Base-by-base conservation (phyloP, 2,329 filamentous ascomycete genomes). In the Lachnellula hyalina region DNA sequence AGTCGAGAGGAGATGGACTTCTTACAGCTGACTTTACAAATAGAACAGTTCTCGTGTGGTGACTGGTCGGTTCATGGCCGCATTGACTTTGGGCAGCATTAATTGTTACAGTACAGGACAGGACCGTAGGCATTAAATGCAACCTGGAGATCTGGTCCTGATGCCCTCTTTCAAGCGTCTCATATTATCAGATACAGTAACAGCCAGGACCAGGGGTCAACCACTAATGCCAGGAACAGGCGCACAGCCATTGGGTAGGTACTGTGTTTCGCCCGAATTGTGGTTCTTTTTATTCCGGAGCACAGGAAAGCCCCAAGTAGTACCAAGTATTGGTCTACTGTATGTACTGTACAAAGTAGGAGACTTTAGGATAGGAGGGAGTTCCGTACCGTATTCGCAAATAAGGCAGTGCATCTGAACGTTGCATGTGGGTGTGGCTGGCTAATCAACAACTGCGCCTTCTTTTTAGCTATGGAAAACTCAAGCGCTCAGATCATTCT, bases 91-190 rank as follows among this genome's bases (percentile, higher is more conserved):
- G 47, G 28, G 32, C 44, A 25, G 36, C 19, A 44, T 47, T 47
- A 46, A 46, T 32, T 32, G 44, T 46, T 46, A 21, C 15, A 15
- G 25, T 28, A 28, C 25, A 28, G 25, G 5, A 28, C 25, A 28
- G 25, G 25, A 28, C 25, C 7, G 25, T 7, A 5, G 42, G 50
- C 50, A 52, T 52, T 52, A 52, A 52, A 47, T 52, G 50, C 7
- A 40, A 14, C 21, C 34, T 32, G 32, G 32, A 28, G 25, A 9
- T 8, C 25, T 9, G 42, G 32, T 21, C 15, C 42, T 47, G 51
- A 45, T 46, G n/a, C 25, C 25, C 25, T 28, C 25, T 28, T 28
- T 28, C 25, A 28, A 28, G 42, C 44, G 51, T 52, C 44, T 52
- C 32, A 40, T 17, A 25, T 6, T n/a, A n/a, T n/a, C n/a, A n/a